Percentiles rank a stretch among this genome's conserved stretches.
Conservation (phyloP, 306 rosid genomes). For the Rosa rugosa region DNA sequence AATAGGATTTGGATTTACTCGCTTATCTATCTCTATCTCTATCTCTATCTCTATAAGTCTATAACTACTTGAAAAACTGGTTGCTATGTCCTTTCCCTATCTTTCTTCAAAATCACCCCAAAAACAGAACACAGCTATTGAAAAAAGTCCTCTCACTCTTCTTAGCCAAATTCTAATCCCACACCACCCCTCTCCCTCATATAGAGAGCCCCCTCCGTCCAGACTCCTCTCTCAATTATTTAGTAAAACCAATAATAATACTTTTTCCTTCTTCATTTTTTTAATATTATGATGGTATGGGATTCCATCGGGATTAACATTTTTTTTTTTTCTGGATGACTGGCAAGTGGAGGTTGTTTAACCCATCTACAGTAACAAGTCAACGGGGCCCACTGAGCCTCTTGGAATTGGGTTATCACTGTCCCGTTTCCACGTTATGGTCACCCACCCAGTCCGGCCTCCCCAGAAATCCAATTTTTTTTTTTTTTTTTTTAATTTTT, state of each 20-base stretch:
- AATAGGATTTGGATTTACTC: conserved; percentile 13
- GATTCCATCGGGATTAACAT: conserved; percentile 37
- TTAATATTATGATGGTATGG: not conserved
- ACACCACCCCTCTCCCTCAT: conserved; percentile 20
- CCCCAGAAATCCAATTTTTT: not conserved
- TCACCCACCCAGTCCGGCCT: conserved; percentile 45
- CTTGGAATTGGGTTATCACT: conserved; percentile 45
- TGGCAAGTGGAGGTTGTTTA: conserved; percentile 65
- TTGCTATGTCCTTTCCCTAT: conserved; percentile 15
- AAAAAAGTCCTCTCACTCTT: conserved; percentile 40
- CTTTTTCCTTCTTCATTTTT: not conserved
- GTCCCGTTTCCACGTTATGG: conserved; percentile 61
- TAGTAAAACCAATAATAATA: conserved; percentile 23
- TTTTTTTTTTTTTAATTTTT: too few relatives aligned
- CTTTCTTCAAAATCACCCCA: conserved; percentile 26
- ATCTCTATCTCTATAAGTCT: conserved; percentile 11
- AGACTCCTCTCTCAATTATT: not conserved
- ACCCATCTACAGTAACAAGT: conserved; percentile 44
- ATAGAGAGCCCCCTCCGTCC: not conserved
- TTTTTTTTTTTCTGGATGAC: conserved; percentile 29
- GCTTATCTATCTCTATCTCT: conserved; percentile 9
- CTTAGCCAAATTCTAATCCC: conserved; percentile 45
- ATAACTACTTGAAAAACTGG: not conserved
- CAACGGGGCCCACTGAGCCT: conserved; percentile 41
- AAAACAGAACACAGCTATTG: conserved; percentile 35